phyloP scores from a whole-genome alignment of 1,284 basidiomycete species.

The Jaminaea rosea region DNA sequence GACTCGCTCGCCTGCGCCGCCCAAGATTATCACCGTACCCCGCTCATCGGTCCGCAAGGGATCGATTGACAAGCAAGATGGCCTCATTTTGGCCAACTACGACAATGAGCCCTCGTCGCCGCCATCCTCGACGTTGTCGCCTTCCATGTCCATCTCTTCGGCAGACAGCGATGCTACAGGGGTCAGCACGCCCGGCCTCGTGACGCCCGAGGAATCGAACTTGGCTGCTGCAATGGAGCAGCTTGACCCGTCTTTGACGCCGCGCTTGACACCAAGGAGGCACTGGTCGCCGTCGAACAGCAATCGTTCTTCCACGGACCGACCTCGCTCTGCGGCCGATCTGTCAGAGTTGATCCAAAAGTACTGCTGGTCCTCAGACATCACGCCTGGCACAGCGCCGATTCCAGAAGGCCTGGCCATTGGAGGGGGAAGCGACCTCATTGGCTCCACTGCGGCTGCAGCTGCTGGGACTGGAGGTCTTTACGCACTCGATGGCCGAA shows the following conservation, averaged over 20 bases:
- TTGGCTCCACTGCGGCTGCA: no score
- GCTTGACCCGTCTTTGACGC: not conserved
- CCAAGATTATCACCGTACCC: conserved; percentile 5
- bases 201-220: not conserved
- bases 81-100: conserved; percentile 23
- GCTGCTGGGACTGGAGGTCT: no score
- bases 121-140: conserved; percentile 31
- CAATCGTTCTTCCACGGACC: no score
- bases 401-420: no score
- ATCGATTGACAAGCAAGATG: conserved; percentile 11
- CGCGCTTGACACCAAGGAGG: not conserved
- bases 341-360: conserved; percentile 35
- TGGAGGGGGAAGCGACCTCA: no score
- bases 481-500: no score
- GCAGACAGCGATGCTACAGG: conserved; percentile 30
- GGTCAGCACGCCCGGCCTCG: not conserved
- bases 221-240: not conserved
- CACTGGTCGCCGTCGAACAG: not conserved
- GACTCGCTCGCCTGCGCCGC: conserved; percentile 14
- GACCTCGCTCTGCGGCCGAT: conserved; percentile 28
- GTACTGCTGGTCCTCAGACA: conserved; percentile 37
- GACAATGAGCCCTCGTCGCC: conserved; percentile 19
- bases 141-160: conserved; percentile 23
- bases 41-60: not conserved
- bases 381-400: conserved; percentile 9